Base-by-base conservation (phyloP, 371 early-diverging fungal species). In the Mortierella sp. region DNA sequence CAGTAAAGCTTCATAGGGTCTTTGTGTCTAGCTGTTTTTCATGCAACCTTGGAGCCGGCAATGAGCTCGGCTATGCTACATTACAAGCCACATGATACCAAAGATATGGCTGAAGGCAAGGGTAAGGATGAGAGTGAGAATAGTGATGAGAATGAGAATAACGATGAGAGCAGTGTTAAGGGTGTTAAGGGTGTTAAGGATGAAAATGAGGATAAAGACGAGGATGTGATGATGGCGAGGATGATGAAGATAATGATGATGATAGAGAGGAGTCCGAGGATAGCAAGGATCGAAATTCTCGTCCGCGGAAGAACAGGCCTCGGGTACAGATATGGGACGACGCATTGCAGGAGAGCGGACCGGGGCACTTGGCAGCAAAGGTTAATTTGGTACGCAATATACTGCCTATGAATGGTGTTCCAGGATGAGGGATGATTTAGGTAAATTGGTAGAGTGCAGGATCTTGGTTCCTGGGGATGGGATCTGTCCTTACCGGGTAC, bases 371-470 rank as follows among this genome's bases (percentile, higher is more conserved):
- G 26, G 19, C 5, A n/a, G 32, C 51, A 14, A 48, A 34, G 27
- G 24, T 21, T 21, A 32, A 44, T 37, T 5, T 28, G 43, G 27
- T 27, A 17, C 27, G 31, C 56, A 44, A 8, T 24, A 23, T 43
- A 11, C 49, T n/a, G 4, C 9, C 28, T 2, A 14, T 26, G 9
- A 49, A 42, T 17, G 47, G n/a, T 4, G 44, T 11, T 7, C 37
- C 48, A 17, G 34, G 17, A 1, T 43, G 28, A 34, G 76, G 76
- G 21, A 56, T 76, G 54, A 63, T 76, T 11, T 76, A 70, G 76
- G 69, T 76, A 7, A 76, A 70, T 39, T 76, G 76, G 76, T 70
- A 76, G 42, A 76, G 70, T 8, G 76, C 76, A 14, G 76, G 76
- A 15, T 76, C 70, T 27, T 76, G 76, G 76, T 64, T 76, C 11